A percentile compares a stretch with the other conserved stretches of the same genome.
phyloP scores from a whole-genome alignment of 2,329 filamentous ascomycete genomes.

The Nothophaeocryptopus gaeumannii region DNA sequence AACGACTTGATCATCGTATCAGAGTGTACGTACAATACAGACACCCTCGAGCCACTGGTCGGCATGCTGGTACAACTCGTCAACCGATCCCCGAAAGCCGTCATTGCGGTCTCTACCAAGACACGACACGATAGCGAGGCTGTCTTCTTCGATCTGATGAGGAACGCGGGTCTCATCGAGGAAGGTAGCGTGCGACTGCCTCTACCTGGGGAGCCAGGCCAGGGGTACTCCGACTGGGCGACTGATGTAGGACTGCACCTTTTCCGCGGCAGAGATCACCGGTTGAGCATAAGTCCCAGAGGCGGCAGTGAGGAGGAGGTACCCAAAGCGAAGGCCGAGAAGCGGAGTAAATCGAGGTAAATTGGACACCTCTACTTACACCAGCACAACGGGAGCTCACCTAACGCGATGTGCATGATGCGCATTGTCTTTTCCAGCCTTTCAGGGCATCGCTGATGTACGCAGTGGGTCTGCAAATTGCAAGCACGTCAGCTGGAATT shows the following conservation, averaged over 20 bases:
- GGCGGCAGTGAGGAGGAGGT: constrained; percentile 30
- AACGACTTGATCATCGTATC: constrained; percentile 64
- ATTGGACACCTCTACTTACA: no score
- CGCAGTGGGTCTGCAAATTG: no score
- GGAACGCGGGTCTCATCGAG: constrained; percentile 31
- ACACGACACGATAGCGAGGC: constrained; percentile 64
- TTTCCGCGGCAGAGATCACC: constrained; percentile 33
- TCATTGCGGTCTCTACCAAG: constrained; percentile 63
- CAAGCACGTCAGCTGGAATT: no score
- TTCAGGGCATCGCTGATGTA: no score
- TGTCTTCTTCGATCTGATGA: constrained; percentile 63
- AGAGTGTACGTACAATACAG: constrained; percentile 72
- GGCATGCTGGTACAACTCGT: constrained; percentile 53
- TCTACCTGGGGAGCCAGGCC: constrained; percentile 34
- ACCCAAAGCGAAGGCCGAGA: constrained; percentile 15
- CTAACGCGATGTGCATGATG: no score
- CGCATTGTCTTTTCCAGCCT: no score
- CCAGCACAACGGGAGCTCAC: no score
- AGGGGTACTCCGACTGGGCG: constrained; percentile 37
- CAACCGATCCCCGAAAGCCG: constrained; percentile 46
- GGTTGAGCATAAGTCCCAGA: constrained; percentile 31
- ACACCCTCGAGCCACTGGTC: constrained; percentile 63
- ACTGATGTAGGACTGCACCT: constrained; percentile 36
- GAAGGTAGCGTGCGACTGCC: constrained; percentile 30
- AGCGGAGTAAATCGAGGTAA: constrained; percentile 20